These are phyloP conservation scores for Solanum peruvianum DNA, from an alignment of 257 asterid genomes.

Conservation along the genomic window DNA sequence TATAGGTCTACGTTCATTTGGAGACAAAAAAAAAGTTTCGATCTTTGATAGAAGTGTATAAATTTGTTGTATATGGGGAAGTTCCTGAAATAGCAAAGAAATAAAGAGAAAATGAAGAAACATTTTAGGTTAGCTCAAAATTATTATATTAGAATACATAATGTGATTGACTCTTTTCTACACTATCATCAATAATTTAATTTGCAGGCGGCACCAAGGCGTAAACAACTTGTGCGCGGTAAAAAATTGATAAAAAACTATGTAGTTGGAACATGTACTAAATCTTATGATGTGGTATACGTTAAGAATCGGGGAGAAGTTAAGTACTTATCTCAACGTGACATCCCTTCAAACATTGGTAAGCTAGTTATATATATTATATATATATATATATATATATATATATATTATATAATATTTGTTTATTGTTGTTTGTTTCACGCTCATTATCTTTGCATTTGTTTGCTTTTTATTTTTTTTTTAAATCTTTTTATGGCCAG, in stretches of 20 bases:
- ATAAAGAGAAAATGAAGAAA: neutral
- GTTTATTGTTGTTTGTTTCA: neutral
- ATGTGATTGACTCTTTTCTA: neutral
- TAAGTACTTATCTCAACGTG: neutral
- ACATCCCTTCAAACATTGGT: neutral
- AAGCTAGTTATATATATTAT: neutral
- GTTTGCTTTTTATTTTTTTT: neutral
- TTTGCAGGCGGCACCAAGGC: neutral
- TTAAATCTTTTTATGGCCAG: neutral
- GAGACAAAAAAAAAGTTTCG: neutral
- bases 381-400: too few relatives aligned
- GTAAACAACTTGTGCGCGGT: neutral
- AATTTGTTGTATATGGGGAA: neutral
- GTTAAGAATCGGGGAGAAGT: neutral
- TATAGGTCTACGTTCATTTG: neutral
- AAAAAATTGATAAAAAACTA: neutral
- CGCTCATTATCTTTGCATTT: neutral
- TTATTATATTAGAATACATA: too few relatives aligned
- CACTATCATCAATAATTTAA: neutral
- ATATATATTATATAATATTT: too few relatives aligned
- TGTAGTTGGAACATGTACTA: neutral
- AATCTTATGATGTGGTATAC: neutral
- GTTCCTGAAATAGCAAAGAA: neutral
- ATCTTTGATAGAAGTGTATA: neutral
- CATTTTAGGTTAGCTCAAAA: neutral